Percentiles rank a stretch among this genome's conserved stretches.
Conservation (phyloP, 345 rosid species). For the Mangifera indica region DNA sequence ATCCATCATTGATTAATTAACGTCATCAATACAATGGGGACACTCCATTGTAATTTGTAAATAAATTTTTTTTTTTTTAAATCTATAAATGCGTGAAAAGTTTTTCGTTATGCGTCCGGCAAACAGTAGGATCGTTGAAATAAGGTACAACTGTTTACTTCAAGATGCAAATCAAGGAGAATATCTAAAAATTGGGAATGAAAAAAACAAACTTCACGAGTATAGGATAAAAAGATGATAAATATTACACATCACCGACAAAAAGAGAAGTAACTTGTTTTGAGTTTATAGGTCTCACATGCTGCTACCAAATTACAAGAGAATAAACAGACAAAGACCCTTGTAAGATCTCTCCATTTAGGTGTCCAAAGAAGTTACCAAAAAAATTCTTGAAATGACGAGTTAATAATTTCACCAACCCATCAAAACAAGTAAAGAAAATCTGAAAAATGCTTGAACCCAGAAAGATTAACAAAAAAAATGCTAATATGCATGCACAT, state of each 20-base stretch:
- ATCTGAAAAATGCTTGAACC: constrained; percentile 10
- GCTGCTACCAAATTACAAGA: background rate
- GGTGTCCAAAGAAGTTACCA: background rate
- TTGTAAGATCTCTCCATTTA: constrained; percentile 10
- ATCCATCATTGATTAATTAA: background rate
- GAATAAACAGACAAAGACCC: constrained; percentile 17
- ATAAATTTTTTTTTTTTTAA: background rate
- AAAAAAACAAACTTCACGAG: background rate
- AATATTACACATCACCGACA: constrained; percentile 3
- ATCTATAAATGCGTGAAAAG: constrained; percentile 5
- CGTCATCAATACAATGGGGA: background rate
- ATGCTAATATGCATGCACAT: constrained; percentile 31
- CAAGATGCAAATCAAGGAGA: background rate
- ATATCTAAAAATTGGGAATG: background rate
- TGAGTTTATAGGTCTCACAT: constrained; percentile 17
- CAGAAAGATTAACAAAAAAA: constrained; percentile 18
- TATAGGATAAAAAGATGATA: background rate
- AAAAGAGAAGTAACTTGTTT: constrained; percentile 10
- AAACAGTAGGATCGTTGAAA: constrained; percentile 7
- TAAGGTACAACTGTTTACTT: background rate
- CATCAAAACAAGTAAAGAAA: background rate
- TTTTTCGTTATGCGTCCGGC: constrained; percentile 15
- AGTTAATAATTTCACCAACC: background rate
- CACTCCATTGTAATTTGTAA: background rate
- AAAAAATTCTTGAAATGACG: background rate